Evolutionary conservation across 352 stramenopile species (phyloP).

Genomic region (Halophytophthora batemanensis): DNA sequence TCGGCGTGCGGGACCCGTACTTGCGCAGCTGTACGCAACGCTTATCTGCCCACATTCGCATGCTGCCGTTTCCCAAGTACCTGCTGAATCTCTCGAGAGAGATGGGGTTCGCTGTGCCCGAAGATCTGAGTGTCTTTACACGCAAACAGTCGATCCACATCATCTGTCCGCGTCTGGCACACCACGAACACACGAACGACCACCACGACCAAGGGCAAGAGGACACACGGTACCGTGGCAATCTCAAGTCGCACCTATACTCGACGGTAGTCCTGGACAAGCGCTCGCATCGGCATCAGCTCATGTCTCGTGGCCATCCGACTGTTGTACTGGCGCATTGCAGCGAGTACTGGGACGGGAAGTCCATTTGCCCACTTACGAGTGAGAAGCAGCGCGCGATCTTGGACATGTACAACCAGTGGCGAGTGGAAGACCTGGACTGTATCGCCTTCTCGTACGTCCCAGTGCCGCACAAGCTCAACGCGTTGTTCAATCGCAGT

Average conservation of each 20-base stretch:
- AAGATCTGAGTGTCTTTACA: slow-evolving; percentile 67
- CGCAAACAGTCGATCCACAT: slow-evolving; percentile 76
- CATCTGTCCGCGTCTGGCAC: slow-evolving; percentile 74
- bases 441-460: slow-evolving; percentile 84
- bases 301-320: slow-evolving; percentile 75
- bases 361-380: slow-evolving; percentile 83
- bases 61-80: slow-evolving; percentile 82
- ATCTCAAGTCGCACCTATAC: slow-evolving; percentile 85
- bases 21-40: slow-evolving; percentile 70
- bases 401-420: slow-evolving; percentile 89
- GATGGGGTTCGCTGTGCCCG: slow-evolving; percentile 71
- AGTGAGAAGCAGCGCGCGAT: slow-evolving; percentile 76
- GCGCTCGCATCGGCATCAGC: slow-evolving; percentile 70
- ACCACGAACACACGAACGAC: slow-evolving; percentile 82
- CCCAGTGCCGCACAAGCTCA: slow-evolving; percentile 72
- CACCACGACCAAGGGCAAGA: slow-evolving; percentile 85
- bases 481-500: slow-evolving; percentile 38
- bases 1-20: slow-evolving; percentile 33
- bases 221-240: slow-evolving; percentile 77
- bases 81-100: slow-evolving; percentile 74
- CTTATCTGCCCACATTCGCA: slow-evolving; percentile 78
- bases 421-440: slow-evolving; percentile 83
- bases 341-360: slow-evolving; percentile 86
- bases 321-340: slow-evolving; percentile 72
- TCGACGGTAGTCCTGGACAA: slow-evolving; percentile 84